Conservation (phyloP, 225 moss, liverwort and hornwort genomes). For the Thuidium tamariscinum region DNA sequence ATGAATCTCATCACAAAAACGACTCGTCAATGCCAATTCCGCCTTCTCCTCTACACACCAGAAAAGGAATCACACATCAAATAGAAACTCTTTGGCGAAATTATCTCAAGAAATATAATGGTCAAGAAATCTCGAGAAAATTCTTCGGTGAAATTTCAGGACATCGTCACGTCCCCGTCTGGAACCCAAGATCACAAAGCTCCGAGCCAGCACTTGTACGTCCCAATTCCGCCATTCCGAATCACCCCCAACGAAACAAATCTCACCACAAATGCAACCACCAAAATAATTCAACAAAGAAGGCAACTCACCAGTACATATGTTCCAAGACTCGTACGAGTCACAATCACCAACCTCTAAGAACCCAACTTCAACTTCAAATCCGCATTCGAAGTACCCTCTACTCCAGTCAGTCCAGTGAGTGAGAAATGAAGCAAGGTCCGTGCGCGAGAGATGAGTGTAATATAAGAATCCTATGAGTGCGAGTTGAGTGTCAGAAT, state of each 20-base stretch:
- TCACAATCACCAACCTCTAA: not conserved
- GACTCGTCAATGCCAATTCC: not conserved
- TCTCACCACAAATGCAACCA: not conserved
- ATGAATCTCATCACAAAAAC: conserved; percentile 33
- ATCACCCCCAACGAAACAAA: not conserved
- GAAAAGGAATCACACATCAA: not conserved
- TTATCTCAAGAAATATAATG: not conserved
- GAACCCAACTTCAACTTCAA: not conserved
- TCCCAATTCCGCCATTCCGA: not conserved
- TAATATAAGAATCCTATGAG: not conserved
- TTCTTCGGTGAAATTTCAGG: not conserved
- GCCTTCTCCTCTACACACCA: not conserved
- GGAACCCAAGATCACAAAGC: not conserved
- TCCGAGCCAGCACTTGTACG: not conserved
- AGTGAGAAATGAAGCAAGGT: not conserved
- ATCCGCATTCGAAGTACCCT: not conserved
- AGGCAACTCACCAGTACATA: not conserved
- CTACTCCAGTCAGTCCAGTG: not conserved
- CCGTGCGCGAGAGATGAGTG: not conserved
- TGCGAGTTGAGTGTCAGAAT: not conserved
- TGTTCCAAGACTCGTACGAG: not conserved
- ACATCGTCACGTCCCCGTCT: not conserved
- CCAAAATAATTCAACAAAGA: not conserved
- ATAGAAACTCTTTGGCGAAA: not conserved
- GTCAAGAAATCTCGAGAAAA: not conserved